These are phyloP conservation scores for Podospora australis DNA, from an alignment of 495 filamentous ascomycete genomes.

Conservation along the genomic window DNA sequence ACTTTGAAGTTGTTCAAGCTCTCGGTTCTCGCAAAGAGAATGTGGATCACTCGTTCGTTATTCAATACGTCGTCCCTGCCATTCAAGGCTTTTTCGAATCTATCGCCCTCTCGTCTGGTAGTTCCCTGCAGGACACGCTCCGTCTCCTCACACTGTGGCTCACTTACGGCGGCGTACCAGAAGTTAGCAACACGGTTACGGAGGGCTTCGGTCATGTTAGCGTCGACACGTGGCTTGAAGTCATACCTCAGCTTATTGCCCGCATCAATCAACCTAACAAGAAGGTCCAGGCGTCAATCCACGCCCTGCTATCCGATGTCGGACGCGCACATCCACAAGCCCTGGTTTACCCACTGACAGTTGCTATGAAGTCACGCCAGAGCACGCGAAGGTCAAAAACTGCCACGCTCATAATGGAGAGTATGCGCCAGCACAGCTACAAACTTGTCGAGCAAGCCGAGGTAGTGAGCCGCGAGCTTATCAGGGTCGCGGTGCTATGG, in stretches of 20 bases:
- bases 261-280: constrained; percentile 92
- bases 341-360: constrained; percentile 98
- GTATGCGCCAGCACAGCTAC: constrained; percentile 92
- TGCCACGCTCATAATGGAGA: constrained; percentile 90
- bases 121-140: constrained; percentile 91
- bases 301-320: constrained; percentile 83
- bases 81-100: constrained; percentile 93
- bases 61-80: constrained; percentile 87
- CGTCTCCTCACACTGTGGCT: constrained; percentile 94
- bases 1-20: constrained; percentile 93
- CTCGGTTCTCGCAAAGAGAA: constrained; percentile 58
- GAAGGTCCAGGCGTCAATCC: constrained; percentile 78
- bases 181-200: constrained; percentile 79
- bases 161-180: constrained; percentile 76
- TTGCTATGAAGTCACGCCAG: constrained; percentile 85
- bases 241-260: constrained; percentile 95
- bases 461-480: constrained; percentile 86
- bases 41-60: constrained; percentile 46
- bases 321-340: constrained; percentile 92
- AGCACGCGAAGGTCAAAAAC: constrained; percentile 75
- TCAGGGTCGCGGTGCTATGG: constrained; percentile 94
- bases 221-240: constrained; percentile 96
- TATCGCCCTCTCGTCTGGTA: constrained; percentile 82
- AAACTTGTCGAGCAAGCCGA: constrained; percentile 92
- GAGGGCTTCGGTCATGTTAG: constrained; percentile 87